These are phyloP conservation scores for Magnolia changhungtana DNA, from an alignment of 164 flowering plant genomes.

Conservation along the genomic window DNA sequence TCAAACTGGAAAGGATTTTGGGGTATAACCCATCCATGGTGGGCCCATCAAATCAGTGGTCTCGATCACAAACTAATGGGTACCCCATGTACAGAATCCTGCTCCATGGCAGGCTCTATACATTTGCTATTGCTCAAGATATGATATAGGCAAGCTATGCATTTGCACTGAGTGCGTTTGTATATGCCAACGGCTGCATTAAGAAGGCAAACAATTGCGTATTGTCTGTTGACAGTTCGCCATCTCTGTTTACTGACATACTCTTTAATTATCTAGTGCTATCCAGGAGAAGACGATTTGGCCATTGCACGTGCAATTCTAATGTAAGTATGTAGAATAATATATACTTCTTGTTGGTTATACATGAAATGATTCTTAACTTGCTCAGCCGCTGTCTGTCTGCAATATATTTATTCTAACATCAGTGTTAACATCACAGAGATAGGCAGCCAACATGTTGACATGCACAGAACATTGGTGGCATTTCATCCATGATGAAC, in stretches of 20 bases:
- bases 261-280: slow-evolving; percentile 60
- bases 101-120: too few species aligned
- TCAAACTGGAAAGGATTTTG: too few species aligned
- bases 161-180: not conserved
- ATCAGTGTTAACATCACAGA: not conserved
- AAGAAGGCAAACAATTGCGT: not conserved
- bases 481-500: not conserved
- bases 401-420: not conserved
- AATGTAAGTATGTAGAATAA: slow-evolving; percentile 47
- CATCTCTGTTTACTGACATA: slow-evolving; percentile 5
- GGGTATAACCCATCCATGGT: too few species aligned
- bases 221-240: not conserved
- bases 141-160: too few species aligned
- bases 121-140: too few species aligned
- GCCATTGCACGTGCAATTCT: slow-evolving; percentile 88
- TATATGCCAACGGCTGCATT: not conserved
- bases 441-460: not conserved
- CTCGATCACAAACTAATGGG: too few species aligned
- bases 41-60: too few species aligned
- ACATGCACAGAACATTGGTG: not conserved
- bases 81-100: too few species aligned
- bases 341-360: not conserved
- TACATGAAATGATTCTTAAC: not conserved
- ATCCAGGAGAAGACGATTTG: slow-evolving; percentile 97
- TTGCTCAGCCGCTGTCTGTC: not conserved